These are phyloP conservation scores for Suhomyces maxii DNA, from an alignment of 1,139 yeast species.

Conservation along the genomic window DNA sequence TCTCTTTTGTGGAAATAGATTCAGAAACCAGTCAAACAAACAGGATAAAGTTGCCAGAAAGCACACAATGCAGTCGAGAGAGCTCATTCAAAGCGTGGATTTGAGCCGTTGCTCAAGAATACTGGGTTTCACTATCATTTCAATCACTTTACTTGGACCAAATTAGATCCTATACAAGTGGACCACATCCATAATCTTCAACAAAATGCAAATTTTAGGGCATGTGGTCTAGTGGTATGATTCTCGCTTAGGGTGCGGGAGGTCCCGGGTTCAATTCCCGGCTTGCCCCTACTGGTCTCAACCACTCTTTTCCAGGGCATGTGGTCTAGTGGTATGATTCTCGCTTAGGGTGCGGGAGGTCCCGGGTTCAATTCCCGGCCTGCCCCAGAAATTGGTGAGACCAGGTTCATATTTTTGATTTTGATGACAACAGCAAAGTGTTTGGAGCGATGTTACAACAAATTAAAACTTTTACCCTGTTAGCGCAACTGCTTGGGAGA, in stretches of 20 bases:
- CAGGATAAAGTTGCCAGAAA: no score
- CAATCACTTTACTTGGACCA: neutral
- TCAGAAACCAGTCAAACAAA: no score
- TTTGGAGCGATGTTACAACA: no score
- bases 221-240: conserved; percentile 39
- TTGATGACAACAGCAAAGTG: neutral
- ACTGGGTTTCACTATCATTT: no score
- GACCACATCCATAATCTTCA: conserved; percentile 1
- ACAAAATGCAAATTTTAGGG: conserved; percentile 15
- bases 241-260: conserved; percentile 40
- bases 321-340: conserved; percentile 39
- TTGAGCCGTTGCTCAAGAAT: no score
- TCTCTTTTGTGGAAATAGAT: no score
- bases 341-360: conserved; percentile 41
- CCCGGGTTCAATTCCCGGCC: conserved; percentile 43
- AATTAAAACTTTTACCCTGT: no score
- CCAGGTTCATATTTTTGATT: conserved; percentile 1
- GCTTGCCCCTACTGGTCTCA: conserved; percentile 29
- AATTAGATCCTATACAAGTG: neutral
- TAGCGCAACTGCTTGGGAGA: no score
- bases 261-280: conserved; percentile 44
- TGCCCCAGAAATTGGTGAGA: conserved; percentile 20
- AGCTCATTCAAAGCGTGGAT: no score
- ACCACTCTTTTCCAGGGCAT: conserved; percentile 21
- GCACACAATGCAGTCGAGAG: no score